These are phyloP conservation scores for Helianthus tuberosus DNA, from an alignment of 129 eudicot species.

Conservation along the genomic window DNA sequence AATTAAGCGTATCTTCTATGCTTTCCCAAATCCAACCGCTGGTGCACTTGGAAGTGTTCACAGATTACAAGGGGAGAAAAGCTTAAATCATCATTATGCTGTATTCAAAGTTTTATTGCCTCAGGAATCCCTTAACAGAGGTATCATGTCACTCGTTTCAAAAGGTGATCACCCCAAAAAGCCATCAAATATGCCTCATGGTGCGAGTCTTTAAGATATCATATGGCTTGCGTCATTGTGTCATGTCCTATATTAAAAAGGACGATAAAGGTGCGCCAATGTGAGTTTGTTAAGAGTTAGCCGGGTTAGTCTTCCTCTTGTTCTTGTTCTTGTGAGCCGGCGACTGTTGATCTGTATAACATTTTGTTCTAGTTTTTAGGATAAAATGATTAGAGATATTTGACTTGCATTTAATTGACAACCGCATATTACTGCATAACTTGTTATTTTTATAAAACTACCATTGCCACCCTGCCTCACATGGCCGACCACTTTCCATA, in stretches of 20 bases:
- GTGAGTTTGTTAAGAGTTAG: not conserved
- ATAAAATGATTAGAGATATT: no score
- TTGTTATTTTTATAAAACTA: no score
- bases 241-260: not conserved
- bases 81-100: constrained; percentile 96
- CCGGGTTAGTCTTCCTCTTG: not conserved
- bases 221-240: not conserved
- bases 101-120: constrained; percentile 77
- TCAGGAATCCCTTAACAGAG: constrained; percentile 35
- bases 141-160: not conserved
- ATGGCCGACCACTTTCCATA: no score
- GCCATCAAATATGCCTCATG: not conserved
- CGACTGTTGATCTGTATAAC: not conserved
- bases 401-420: no score
- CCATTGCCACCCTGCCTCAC: no score
- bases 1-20: constrained; percentile 80
- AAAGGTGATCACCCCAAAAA: not conserved
- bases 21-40: constrained; percentile 64
- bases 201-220: not conserved
- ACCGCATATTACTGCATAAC: no score
- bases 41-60: constrained; percentile 95
- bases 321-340: not conserved
- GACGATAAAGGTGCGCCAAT: not conserved
- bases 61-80: constrained; percentile 94
- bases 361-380: not conserved